Evolutionary conservation across 2,329 filamentous ascomycete genomes (phyloP).

Genomic region (Fusarium cyanostomum): DNA sequence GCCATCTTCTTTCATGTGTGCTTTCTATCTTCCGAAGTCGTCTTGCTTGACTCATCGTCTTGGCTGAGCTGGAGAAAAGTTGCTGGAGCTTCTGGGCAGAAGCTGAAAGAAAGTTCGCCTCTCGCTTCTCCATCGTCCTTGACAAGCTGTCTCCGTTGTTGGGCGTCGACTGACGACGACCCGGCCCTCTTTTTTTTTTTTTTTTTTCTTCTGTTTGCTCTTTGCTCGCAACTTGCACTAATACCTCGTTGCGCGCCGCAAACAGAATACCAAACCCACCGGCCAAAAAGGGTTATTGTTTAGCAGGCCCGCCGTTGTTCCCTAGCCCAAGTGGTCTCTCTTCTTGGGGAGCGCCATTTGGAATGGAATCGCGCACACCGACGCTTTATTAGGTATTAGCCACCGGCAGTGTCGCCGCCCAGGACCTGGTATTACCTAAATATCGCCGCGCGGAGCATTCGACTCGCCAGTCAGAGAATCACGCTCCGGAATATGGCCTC

Average conservation of each 20-base stretch:
- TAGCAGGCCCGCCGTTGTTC: slow-evolving; percentile 20
- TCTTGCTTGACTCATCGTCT: slow-evolving; percentile 3
- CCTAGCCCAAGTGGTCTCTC: slow-evolving; percentile 19
- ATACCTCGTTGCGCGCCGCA: not conserved
- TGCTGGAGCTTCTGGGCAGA: not conserved
- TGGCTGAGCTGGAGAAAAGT: not conserved
- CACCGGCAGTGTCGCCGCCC: slow-evolving; percentile 28
- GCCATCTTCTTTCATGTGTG: slow-evolving; percentile 13
- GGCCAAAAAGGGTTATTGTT: slow-evolving; percentile 15
- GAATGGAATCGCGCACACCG: slow-evolving; percentile 38
- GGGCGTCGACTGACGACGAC: slow-evolving; percentile 17
- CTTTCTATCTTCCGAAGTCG: slow-evolving; percentile 15
- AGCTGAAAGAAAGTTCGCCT: slow-evolving; percentile 6
- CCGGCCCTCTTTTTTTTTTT: slow-evolving; percentile 21
- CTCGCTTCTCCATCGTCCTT: slow-evolving; percentile 2
- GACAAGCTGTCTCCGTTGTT: slow-evolving; percentile 10
- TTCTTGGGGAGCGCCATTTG: slow-evolving; percentile 14
- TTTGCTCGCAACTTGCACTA: slow-evolving; percentile 6
- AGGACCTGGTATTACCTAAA: slow-evolving; percentile 30
- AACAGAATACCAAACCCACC: slow-evolving; percentile 16
- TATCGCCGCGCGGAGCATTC: slow-evolving; percentile 27
- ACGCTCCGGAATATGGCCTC: slow-evolving; percentile 5
- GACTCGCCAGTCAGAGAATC: not conserved
- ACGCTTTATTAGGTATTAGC: slow-evolving; percentile 23
- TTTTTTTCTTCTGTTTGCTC: not conserved